Percentiles rank a stretch among this genome's conserved stretches.
These are phyloP conservation scores for Botrytis porri DNA, from an alignment of 2,329 filamentous ascomycete species.

Conservation along the genomic window DNA sequence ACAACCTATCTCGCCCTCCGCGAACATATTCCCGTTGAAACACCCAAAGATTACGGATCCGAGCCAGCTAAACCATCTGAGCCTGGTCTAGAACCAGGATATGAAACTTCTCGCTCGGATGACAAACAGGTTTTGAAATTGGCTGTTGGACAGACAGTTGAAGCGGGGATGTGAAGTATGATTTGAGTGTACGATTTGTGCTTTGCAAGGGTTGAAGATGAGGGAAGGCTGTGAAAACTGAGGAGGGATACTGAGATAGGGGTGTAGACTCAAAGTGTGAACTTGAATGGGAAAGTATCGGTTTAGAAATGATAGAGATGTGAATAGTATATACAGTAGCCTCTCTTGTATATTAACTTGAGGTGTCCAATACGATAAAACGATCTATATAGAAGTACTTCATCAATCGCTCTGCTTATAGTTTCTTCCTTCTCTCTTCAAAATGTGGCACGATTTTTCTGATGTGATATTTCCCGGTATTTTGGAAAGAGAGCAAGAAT, in stretches of 20 bases:
- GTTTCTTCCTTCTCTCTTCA: background rate
- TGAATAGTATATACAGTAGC: background rate
- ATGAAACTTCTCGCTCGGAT: background rate
- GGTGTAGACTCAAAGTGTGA: background rate
- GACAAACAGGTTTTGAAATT: background rate
- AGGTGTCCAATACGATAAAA: background rate
- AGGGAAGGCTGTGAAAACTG: background rate
- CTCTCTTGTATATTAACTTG: background rate
- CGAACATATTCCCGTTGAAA: constrained; percentile 1
- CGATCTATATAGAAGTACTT: background rate
- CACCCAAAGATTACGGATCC: background rate
- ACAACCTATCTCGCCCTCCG: constrained; percentile 4
- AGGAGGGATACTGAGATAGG: background rate
- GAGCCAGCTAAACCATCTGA: background rate
- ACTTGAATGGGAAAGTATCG: background rate
- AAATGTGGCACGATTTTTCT: background rate
- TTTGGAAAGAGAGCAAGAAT: background rate
- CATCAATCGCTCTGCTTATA: background rate
- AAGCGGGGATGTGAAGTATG: background rate
- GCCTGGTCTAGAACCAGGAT: background rate
- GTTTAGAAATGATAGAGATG: background rate
- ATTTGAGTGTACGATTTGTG: background rate
- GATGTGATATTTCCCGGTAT: background rate
- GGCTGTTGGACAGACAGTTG: background rate
- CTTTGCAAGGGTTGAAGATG: background rate